Conservation (phyloP, 306 rosid genomes). For the Acacia confusa region DNA sequence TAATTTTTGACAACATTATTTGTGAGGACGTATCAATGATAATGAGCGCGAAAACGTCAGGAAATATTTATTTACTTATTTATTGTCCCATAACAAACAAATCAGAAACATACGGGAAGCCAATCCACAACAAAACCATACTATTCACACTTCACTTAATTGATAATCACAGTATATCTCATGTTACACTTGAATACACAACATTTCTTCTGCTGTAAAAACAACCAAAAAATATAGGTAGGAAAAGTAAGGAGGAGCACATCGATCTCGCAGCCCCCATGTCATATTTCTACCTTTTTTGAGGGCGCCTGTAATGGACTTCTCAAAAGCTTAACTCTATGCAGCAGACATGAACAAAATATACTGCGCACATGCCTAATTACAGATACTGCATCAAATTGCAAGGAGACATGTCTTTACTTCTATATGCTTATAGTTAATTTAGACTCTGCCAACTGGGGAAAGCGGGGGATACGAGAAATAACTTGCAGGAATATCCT, state of each 20-base stretch:
- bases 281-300: neutral
- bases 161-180: conserved; percentile 32
- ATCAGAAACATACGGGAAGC: neutral
- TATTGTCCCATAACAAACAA: neutral
- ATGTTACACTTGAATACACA: conserved; percentile 30
- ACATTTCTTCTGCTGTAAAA: conserved; percentile 33
- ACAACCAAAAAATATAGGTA: neutral
- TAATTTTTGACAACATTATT: too few relatives aligned
- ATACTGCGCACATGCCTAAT: conserved; percentile 34
- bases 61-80: neutral
- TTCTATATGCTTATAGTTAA: conserved; percentile 1
- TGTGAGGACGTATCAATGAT: neutral
- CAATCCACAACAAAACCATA: conserved; percentile 37
- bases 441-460: conserved; percentile 50
- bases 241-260: conserved; percentile 10
- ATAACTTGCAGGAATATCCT: conserved; percentile 39
- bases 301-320: neutral
- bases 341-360: conserved; percentile 28
- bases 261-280: conserved; percentile 26
- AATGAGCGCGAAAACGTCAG: neutral
- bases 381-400: conserved; percentile 23
- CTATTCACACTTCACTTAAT: conserved; percentile 51
- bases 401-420: conserved; percentile 10
- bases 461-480: conserved; percentile 44
- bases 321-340: neutral